Conservation (phyloP, 2,329 filamentous ascomycete species). For the Fusarium sp. region DNA sequence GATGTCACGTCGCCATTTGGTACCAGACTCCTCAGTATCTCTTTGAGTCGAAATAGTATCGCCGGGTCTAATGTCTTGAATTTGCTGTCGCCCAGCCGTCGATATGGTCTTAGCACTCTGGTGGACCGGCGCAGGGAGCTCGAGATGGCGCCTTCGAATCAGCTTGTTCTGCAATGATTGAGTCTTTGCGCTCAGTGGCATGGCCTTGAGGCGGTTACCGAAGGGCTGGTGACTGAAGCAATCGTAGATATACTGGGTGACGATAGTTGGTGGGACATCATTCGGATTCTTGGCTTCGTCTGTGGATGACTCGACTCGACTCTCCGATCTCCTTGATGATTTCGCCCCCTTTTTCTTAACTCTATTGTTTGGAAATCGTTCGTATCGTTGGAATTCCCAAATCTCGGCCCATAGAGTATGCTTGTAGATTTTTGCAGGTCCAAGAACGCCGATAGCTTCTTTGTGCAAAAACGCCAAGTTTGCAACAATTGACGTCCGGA, state of each 20-base stretch:
- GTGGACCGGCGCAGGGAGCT: slow-evolving; percentile 41
- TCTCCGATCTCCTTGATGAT: neutral
- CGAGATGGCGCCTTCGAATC: slow-evolving; percentile 44
- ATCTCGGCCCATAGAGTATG: slow-evolving; percentile 68
- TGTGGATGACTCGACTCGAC: neutral
- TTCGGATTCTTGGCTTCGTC: slow-evolving; percentile 12
- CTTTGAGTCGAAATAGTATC: slow-evolving; percentile 62
- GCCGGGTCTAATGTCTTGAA: slow-evolving; percentile 54
- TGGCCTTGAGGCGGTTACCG: slow-evolving; percentile 59
- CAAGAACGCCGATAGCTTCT: slow-evolving; percentile 66
- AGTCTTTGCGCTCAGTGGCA: slow-evolving; percentile 44
- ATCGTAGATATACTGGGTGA: slow-evolving; percentile 75
- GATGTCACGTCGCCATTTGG: slow-evolving; percentile 66
- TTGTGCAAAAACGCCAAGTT: slow-evolving; percentile 74
- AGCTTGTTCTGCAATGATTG: slow-evolving; percentile 46
- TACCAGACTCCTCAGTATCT: slow-evolving; percentile 58
- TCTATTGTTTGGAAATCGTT: slow-evolving; percentile 10
- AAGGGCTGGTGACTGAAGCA: slow-evolving; percentile 74
- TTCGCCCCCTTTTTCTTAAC: neutral
- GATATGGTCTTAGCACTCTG: slow-evolving; percentile 36
- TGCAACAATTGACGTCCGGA: slow-evolving; percentile 68
- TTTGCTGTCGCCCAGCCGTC: slow-evolving; percentile 37
- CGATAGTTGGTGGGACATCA: slow-evolving; percentile 62
- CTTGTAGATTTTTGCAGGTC: slow-evolving; percentile 38
- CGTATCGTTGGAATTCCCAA: slow-evolving; percentile 51